A percentile compares a stretch with the other conserved stretches of the same genome.
phyloP scores from a whole-genome alignment of 371 early-diverging fungal genomes.

The Apophysomyces ossiformis region DNA sequence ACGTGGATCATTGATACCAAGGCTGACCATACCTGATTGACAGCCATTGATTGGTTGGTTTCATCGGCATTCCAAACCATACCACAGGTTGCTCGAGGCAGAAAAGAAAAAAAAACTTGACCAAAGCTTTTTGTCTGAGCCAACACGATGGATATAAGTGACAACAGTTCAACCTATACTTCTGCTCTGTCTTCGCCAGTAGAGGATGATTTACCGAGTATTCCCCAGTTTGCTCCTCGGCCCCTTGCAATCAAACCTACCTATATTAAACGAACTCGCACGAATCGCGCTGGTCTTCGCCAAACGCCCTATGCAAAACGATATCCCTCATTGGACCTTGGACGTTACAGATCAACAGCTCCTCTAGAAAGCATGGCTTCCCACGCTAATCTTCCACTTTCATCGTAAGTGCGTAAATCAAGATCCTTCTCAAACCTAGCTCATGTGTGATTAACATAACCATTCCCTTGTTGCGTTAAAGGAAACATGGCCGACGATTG shows the following conservation, averaged over 20 bases:
- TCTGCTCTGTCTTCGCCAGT: neutral
- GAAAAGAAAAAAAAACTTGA: neutral
- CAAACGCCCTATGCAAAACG: neutral
- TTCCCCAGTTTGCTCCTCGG: neutral
- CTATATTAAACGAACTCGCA: slow-evolving; percentile 1
- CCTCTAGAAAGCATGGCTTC: neutral
- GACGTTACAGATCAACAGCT: neutral
- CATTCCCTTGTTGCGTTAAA: neutral
- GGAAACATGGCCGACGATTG: slow-evolving; percentile 4
- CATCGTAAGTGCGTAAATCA: slow-evolving; percentile 6
- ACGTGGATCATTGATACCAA: too few relatives aligned
- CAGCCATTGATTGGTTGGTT: too few relatives aligned
- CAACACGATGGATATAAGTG: neutral
- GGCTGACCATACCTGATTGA: too few relatives aligned
- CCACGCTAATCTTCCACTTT: neutral
- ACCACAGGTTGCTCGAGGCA: neutral
- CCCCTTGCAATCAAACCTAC: slow-evolving; percentile 4
- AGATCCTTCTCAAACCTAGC: neutral
- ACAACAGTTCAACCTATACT: neutral
- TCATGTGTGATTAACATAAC: neutral
- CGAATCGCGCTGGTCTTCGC: neutral
- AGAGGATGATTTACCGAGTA: neutral
- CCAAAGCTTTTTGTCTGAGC: neutral
- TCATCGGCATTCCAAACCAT: too few relatives aligned
- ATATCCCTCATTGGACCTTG: neutral